phyloP scores from a whole-genome alignment of 2,329 filamentous ascomycete genomes.

The Claviceps arundinis region DNA sequence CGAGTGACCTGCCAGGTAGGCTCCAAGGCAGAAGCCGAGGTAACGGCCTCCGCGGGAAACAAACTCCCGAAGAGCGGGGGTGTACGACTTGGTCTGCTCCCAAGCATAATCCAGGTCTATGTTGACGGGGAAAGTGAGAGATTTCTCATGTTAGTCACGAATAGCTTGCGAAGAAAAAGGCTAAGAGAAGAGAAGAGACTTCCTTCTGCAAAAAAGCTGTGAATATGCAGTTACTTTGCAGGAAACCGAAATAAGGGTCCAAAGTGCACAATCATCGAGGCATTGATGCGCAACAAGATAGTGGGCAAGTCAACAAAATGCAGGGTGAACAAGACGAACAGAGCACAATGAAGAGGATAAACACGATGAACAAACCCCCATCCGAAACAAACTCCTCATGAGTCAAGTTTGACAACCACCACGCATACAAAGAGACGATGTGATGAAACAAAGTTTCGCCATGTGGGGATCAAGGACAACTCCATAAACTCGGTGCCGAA shows the following conservation, averaged over 20 bases:
- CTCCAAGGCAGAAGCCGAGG: slow-evolving; percentile 16
- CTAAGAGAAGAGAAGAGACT: not conserved
- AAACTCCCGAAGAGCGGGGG: slow-evolving; percentile 9
- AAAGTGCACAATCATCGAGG: not conserved
- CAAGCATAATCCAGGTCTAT: slow-evolving; percentile 12
- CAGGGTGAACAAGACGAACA: not conserved
- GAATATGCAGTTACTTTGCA: not conserved
- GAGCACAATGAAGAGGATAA: too few relatives aligned
- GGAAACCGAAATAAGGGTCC: not conserved
- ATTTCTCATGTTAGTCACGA: not conserved
- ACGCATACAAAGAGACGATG: not conserved
- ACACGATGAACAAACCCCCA: not conserved
- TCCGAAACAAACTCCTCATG: not conserved
- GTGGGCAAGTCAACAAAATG: not conserved
- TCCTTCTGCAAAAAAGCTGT: not conserved
- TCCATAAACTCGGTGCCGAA: too few relatives aligned
- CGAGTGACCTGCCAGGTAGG: slow-evolving; percentile 13
- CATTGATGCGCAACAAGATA: not conserved
- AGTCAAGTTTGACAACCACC: not conserved
- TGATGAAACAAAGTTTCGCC: not conserved
- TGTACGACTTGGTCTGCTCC: slow-evolving; percentile 8
- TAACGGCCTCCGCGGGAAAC: slow-evolving; percentile 13
- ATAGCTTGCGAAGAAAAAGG: not conserved
- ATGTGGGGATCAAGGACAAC: not conserved
- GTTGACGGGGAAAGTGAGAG: not conserved